phyloP scores from a whole-genome alignment of 371 early-diverging fungal genomes.

The Apophysomyces sp. region DNA sequence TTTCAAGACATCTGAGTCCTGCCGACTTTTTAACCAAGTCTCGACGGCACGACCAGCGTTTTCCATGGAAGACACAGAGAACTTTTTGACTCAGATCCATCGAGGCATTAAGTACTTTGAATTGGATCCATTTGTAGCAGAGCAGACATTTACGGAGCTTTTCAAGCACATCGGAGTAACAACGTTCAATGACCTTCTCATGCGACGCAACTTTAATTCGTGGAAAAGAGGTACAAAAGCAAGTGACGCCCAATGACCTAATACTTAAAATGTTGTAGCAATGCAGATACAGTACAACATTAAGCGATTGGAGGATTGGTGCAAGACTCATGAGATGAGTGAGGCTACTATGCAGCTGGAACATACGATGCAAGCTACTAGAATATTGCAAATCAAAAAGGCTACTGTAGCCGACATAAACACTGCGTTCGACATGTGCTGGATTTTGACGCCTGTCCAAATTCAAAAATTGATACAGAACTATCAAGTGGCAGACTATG shows the following conservation, averaged over 20 bases:
- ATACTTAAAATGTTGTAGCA: slow-evolving; percentile 22
- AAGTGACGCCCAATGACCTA: slow-evolving; percentile 14
- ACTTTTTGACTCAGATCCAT: slow-evolving; percentile 79
- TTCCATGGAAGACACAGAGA: slow-evolving; percentile 81
- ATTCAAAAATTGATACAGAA: slow-evolving; percentile 86
- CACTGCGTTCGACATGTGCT: slow-evolving; percentile 90
- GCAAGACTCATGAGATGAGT: slow-evolving; percentile 75
- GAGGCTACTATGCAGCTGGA: slow-evolving; percentile 87
- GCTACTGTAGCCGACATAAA: slow-evolving; percentile 84
- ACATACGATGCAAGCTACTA: slow-evolving; percentile 86
- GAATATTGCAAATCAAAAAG: slow-evolving; percentile 90
- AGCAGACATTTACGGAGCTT: slow-evolving; percentile 81
- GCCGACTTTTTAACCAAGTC: slow-evolving; percentile 65
- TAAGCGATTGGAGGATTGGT: slow-evolving; percentile 92
- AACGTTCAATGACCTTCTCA: slow-evolving; percentile 89
- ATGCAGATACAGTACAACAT: slow-evolving; percentile 97
- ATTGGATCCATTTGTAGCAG: slow-evolving; percentile 66
- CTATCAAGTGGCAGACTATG: slow-evolving; percentile 71
- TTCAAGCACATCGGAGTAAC: slow-evolving; percentile 85
- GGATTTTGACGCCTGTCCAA: slow-evolving; percentile 84
- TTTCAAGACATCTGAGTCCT: slow-evolving; percentile 80
- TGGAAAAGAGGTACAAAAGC: slow-evolving; percentile 70
- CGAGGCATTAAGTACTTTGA: slow-evolving; percentile 86
- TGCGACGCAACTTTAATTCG: slow-evolving; percentile 77
- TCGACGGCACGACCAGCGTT: slow-evolving; percentile 59